Base-by-base conservation (phyloP, 176 grass and related monocot genomes). In the Urochloa ruziziensis region DNA sequence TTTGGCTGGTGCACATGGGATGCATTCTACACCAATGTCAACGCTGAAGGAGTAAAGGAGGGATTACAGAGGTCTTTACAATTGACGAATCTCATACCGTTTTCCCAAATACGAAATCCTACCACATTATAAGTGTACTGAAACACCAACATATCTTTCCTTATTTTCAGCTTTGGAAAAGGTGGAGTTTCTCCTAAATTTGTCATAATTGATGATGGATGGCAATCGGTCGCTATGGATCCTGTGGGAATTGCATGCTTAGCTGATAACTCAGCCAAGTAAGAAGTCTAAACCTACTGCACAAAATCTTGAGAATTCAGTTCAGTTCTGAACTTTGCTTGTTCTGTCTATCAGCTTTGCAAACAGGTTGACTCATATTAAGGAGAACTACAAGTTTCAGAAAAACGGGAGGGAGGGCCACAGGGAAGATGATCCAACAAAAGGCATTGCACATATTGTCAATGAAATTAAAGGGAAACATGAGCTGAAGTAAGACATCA, bases 1-100 rank as follows among this genome's bases (percentile, higher is more conserved):
- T 97, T 97, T 94, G 94, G 94, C 6, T 97, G 94, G 94, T 97
- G 94, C 62, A 97, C 94, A 81, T 97, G 94, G 94, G 94, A 97
- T 84, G 94, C 94, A 2, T 97, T 97, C 46, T 97, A 97, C 73
- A 97, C 89, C 29, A 62, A 88, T 79, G 91, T 97, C 40, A 97
- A 78, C 9, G 76, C 91, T 4, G 75, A 94, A 74, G 94, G 94
- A 44, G 83, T 97, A 46, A 80, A 79, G 60, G 60, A 92, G 82
- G 94, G 94, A 51, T 64, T 97, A 18, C 79, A 88, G 85, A 97
- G 91, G 94, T 94, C n/a, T 52, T 47, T 58, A n/a, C 39, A 40
- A 40, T 8, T 40, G 39, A 40, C 33, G 2, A 1, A 51, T 66
- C 29, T 74, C 47, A 40, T 18, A 63, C 37, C 14, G 32, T 62